A percentile compares a stretch with the other conserved stretches of the same genome.
These are phyloP conservation scores for Benincasa hispida DNA, from an alignment of 306 rosid genomes.

Conservation along the genomic window DNA sequence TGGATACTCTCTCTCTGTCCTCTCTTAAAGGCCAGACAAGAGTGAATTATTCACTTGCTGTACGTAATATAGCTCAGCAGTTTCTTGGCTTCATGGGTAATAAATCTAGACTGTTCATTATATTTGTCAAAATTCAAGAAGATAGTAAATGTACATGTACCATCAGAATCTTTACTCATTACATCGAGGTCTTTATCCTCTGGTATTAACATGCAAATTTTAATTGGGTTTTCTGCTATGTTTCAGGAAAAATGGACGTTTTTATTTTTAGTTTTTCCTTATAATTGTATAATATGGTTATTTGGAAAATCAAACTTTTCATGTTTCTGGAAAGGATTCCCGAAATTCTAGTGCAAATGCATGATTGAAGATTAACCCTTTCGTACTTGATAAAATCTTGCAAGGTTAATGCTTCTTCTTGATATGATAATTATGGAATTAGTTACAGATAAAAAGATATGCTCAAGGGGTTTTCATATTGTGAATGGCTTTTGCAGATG, in stretches of 20 bases:
- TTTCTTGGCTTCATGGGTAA: neutral
- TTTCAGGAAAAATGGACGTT: neutral
- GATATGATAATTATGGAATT: neutral
- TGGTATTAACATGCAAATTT: neutral
- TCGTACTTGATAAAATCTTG: neutral
- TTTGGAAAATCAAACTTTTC: neutral
- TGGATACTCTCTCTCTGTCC: neutral
- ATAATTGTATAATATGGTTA: neutral
- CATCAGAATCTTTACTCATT: neutral
- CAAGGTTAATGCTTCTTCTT: slow-evolving; percentile 1
- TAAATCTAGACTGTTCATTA: neutral
- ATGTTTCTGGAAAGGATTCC: neutral
- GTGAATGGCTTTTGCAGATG: slow-evolving; percentile 31
- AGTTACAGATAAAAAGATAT: neutral
- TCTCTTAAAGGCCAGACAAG: neutral
- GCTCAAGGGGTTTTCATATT: neutral
- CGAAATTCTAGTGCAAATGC: neutral
- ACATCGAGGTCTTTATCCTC: neutral
- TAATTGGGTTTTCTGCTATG: neutral
- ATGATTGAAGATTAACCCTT: neutral
- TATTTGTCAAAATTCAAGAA: neutral
- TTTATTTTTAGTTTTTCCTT: neutral
- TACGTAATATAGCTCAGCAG: neutral
- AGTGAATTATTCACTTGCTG: neutral
- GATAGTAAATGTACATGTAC: neutral